Conservation (phyloP, 1,139 yeast species). For the Blastobotrys buckinghamii region DNA sequence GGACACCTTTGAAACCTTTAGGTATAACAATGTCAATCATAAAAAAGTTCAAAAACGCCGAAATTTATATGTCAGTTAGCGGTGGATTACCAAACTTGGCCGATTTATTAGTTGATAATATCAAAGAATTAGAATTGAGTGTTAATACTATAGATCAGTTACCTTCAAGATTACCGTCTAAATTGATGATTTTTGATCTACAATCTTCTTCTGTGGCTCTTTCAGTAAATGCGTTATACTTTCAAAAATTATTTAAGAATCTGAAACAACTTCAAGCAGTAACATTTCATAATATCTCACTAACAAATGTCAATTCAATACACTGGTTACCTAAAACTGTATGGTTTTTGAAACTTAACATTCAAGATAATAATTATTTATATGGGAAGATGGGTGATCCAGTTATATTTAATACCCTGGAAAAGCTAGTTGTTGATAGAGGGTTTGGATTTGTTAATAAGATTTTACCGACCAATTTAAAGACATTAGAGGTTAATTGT, state of each 20-base stretch:
- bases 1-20: not conserved
- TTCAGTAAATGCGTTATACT: not conserved
- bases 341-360: not conserved
- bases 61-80: not conserved
- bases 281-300: conserved; percentile 3
- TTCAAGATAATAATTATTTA: conserved; percentile 5
- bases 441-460: conserved; percentile 7
- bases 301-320: conserved; percentile 4
- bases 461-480: conserved; percentile 5
- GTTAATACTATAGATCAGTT: not conserved
- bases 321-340: conserved; percentile 8
- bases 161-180: not conserved
- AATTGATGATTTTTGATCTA: conserved; percentile 1
- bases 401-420: not conserved
- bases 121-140: not conserved
- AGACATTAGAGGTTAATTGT: conserved; percentile 1
- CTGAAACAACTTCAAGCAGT: not conserved
- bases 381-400: conserved; percentile 8
- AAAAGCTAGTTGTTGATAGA: conserved; percentile 1
- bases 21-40: not conserved
- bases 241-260: not conserved
- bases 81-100: not conserved
- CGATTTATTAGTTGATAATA: not conserved
- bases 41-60: not conserved
- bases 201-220: not conserved